Percentiles rank a stretch among this genome's conserved stretches.
Evolutionary conservation across 2,329 filamentous ascomycete species (phyloP).

Genomic region (Aspergillus vadensis): DNA sequence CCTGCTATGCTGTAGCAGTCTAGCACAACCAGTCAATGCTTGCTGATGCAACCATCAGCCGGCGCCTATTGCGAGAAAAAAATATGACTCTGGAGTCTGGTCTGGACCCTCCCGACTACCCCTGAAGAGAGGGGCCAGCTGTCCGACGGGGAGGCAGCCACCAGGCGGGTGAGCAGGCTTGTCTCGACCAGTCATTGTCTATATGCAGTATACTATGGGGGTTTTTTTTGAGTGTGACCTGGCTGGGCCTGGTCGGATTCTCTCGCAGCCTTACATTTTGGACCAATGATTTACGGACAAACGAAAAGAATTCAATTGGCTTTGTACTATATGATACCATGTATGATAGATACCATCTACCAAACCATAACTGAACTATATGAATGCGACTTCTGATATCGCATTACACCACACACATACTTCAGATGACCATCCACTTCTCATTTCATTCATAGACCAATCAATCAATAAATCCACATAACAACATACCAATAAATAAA

Average conservation of each 20-base stretch:
- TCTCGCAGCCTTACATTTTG: background rate
- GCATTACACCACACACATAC: background rate
- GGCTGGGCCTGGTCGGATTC: background rate
- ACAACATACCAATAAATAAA: background rate
- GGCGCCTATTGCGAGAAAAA: background rate
- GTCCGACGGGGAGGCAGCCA: background rate
- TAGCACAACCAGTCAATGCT: background rate
- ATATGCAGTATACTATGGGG: too few species aligned
- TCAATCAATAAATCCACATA: background rate
- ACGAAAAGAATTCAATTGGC: too few species aligned
- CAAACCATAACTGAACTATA: background rate
- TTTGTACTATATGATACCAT: background rate
- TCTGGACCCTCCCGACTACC: background rate
- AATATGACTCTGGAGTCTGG: background rate
- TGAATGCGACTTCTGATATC: slow-evolving; percentile 2
- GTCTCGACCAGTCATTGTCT: background rate
- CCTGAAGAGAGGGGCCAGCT: background rate
- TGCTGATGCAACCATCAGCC: background rate
- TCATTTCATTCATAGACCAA: background rate
- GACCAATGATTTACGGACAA: background rate
- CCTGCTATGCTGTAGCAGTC: background rate
- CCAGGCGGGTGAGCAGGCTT: background rate
- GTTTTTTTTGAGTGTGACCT: background rate
- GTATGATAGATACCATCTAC: background rate
- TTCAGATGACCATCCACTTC: background rate